Percentiles rank a stretch among this genome's conserved stretches.
Conservation (phyloP, 495 filamentous ascomycete species). For the Tirmania nivea region DNA sequence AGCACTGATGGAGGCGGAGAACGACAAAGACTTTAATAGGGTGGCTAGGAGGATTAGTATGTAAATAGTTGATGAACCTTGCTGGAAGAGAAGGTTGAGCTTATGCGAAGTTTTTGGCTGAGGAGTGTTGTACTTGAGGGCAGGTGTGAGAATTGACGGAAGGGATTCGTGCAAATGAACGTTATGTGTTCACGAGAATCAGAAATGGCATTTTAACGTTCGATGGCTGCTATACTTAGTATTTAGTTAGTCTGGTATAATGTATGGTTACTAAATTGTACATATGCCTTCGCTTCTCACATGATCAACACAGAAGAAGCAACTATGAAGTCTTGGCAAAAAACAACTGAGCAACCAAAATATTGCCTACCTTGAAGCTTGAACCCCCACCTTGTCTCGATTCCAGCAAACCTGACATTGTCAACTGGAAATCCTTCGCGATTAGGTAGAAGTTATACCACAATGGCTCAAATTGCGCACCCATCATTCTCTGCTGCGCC, state of each 20-base stretch:
- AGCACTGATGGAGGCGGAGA: constrained; percentile 68
- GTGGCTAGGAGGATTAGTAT: constrained; percentile 86
- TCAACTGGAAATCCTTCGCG: too few relatives aligned
- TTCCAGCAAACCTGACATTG: too few relatives aligned
- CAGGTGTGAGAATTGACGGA: too few relatives aligned
- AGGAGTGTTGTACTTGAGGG: background rate
- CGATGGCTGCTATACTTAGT: background rate
- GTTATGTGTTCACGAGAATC: background rate
- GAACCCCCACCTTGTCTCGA: too few relatives aligned
- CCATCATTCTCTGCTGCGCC: constrained; percentile 4
- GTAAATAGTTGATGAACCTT: constrained; percentile 28
- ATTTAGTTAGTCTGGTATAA: background rate
- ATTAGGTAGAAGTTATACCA: too few relatives aligned
- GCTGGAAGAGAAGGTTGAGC: background rate
- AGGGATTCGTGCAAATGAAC: background rate
- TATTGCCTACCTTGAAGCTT: too few relatives aligned
- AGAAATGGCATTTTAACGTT: background rate
- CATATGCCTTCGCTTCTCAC: too few relatives aligned
- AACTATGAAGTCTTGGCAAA: too few relatives aligned
- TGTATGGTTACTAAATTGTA: too few relatives aligned
- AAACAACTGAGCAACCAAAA: too few relatives aligned
- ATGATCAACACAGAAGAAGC: too few relatives aligned
- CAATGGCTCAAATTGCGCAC: too few relatives aligned
- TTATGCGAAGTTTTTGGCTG: background rate
- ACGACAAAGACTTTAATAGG: constrained; percentile 62